Percentiles rank a stretch among this genome's conserved stretches.
Conservation (phyloP, 2,329 filamentous ascomycete species). For the Helotiales sp. region DNA sequence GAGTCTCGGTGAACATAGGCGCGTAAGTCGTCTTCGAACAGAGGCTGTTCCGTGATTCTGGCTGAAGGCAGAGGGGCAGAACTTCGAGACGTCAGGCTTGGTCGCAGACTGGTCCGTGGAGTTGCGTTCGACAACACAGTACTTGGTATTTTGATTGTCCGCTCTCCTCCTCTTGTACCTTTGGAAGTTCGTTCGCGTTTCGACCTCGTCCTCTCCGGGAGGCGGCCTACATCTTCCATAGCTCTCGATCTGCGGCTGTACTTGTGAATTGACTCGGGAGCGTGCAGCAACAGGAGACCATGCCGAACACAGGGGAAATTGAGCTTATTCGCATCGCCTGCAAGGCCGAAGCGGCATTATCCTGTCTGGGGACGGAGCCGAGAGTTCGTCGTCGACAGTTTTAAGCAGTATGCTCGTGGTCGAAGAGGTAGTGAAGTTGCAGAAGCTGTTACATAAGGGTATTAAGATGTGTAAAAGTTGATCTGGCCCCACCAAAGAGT, state of each 20-base stretch:
- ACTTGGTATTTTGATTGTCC: conserved; percentile 14
- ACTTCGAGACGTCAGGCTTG: conserved; percentile 22
- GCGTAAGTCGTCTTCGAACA: conserved; percentile 25
- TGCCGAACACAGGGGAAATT: conserved; percentile 20
- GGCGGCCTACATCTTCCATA: conserved; percentile 28
- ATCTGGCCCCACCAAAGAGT: conserved; percentile 12
- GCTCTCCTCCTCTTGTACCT: conserved; percentile 12
- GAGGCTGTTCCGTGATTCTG: conserved; percentile 18
- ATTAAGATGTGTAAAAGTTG: conserved; percentile 2
- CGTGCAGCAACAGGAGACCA: conserved; percentile 29
- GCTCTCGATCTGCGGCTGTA: conserved; percentile 3
- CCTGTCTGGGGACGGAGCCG: background rate
- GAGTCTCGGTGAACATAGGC: conserved; percentile 50
- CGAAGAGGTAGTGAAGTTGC: background rate
- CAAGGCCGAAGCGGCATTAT: conserved; percentile 6
- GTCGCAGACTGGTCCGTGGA: conserved; percentile 26
- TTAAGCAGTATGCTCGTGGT: background rate
- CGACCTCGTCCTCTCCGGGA: conserved; percentile 23
- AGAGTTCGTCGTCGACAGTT: background rate
- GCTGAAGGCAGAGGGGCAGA: conserved; percentile 30
- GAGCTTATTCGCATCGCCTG: conserved; percentile 11
- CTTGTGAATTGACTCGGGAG: conserved; percentile 22
- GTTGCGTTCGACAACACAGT: conserved; percentile 19
- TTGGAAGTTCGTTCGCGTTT: conserved; percentile 21
- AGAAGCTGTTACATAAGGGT: background rate